Base-by-base conservation (phyloP, 331 rosid genomes). In the Quercus tomentella region DNA sequence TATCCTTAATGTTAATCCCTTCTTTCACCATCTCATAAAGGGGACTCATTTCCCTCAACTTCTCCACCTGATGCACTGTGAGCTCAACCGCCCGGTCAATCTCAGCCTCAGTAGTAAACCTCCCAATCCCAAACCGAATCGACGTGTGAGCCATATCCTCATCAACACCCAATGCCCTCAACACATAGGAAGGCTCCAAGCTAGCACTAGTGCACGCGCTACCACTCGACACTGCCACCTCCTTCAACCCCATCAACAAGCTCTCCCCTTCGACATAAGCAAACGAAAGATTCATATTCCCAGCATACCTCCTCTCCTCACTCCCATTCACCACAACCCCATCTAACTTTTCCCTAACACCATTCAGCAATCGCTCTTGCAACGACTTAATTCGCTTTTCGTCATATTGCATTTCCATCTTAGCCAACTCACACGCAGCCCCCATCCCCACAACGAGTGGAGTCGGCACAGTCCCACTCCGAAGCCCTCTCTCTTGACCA, bases 111-210 rank as follows among this genome's bases (percentile, higher is more conserved):
- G 97, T 92, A 2, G 96, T 94, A 84, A 94, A 94, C 89, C 97
- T 85, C 68, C 98, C 98, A 82, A 92, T 90, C 62, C 98, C 98
- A 74, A 94, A 94, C 87, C 98, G 82, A 72, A 94, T 94, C 3
- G 98, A 94, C 57, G 98, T 94, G 30, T 94, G 98, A 18, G 96
- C 98, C 98, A 92, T 92, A 72, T 95, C 98, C 83, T 95, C 99
- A 21, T 95, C 98, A 82, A 95, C 99, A 43, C 99, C 99, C 84
- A 95, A 77, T 0, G 99, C 99, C 77, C 98, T 89, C 91, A 93
- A 83, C 63, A 93, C 99, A 83, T 95, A 93, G 0, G 99, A 93
- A 1, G 98, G 99, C 91, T 95, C 98, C 91, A 95, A 87, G 87
- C 98, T 93, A 3, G 99, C 98, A 76, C 99, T 91, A 5, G 98